Evolutionary conservation across 2,329 filamentous ascomycete genomes (phyloP), one percentile per base, ranked within the genome.

Genomic region (Cordyceps farinosa): DNA sequence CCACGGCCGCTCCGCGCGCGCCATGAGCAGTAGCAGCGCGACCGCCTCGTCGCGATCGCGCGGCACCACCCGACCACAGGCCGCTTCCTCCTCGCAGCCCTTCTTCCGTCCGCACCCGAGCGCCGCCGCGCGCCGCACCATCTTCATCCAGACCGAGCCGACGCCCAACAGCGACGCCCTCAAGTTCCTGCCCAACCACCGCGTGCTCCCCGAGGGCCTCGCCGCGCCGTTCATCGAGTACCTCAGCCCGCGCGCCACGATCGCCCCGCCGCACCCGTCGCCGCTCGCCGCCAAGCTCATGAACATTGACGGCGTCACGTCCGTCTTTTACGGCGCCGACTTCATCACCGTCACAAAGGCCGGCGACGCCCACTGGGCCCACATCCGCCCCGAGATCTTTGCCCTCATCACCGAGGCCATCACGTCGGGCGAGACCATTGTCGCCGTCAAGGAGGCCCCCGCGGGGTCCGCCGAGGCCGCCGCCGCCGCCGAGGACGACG

Each of bases 301-400:
- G 82, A 93, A 91, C 74, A 90, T 97, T 66, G 95, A 98, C 73
- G 95, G 95, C 51, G 90, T 98, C n/a, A 93, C 90, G 3, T 89
- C 91, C 2, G 90, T 99, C 29, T 98, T 98, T 78, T 97, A 96
- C 77, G 95, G 94, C 59, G 80, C 87, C 40, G 93, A 99, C 75
- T 98, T 97, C 80, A 98, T 99, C 77, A 99, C 95, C 13, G 90
- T 99, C 42, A 97, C 90, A 50, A 99, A 99, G 77, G 87, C 91
- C 54, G 83, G 87, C 67, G 90, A 95, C 68, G 90, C 90, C 3
- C 91, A 93, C 71, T 99, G 95, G 95, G 90, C 91, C 45, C 92
- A 97, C 75, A 87, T 99, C 71, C 95, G 95, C 72, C 94, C 95
- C 1, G 95, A 99, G 76, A 87, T 98, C 36, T 99, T 98, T 77